Percentiles rank a stretch among this genome's conserved stretches.
Conservation (phyloP, 2,329 filamentous ascomycete species). For the Dryadomyces sulphureus region DNA sequence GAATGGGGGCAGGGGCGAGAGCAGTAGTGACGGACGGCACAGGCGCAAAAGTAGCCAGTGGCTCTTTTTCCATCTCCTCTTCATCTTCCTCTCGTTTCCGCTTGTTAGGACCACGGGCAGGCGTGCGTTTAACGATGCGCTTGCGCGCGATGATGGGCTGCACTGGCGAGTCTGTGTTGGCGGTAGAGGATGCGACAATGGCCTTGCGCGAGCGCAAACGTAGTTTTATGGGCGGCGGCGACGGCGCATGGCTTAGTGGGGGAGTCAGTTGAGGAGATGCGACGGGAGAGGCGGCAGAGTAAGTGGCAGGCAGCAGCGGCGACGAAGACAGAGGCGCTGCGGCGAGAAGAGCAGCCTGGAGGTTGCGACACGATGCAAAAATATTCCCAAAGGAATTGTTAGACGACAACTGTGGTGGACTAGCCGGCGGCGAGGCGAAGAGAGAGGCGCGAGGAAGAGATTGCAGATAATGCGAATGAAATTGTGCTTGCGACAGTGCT, state of each 20-base stretch:
- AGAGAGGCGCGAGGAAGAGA: neutral
- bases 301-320: constrained; percentile 10
- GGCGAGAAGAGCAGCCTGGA: constrained; percentile 38
- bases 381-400: constrained; percentile 37
- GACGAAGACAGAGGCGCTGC: constrained; percentile 25
- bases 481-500: too few relatives aligned
- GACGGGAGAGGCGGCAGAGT: constrained; percentile 15
- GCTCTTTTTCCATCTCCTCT: constrained; percentile 19
- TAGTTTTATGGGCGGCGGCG: constrained; percentile 35
- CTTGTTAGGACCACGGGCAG: constrained; percentile 36
- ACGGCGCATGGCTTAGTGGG: constrained; percentile 21
- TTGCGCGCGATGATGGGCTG: constrained; percentile 18
- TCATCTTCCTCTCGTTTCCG: constrained; percentile 32
- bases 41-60: neutral
- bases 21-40: too few relatives aligned
- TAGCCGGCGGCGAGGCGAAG: constrained; percentile 43
- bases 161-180: constrained; percentile 8
- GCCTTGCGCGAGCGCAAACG: constrained; percentile 35
- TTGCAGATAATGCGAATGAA: neutral
- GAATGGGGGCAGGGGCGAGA: too few relatives aligned
- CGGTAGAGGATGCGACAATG: constrained; percentile 13
- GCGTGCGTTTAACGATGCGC: constrained; percentile 36
- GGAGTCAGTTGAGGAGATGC: constrained; percentile 36
- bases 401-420: constrained; percentile 31
- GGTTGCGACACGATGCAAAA: constrained; percentile 43